Base-by-base conservation (phyloP, 225 moss, liverwort and hornwort genomes). In the Polytrichum commune region DNA sequence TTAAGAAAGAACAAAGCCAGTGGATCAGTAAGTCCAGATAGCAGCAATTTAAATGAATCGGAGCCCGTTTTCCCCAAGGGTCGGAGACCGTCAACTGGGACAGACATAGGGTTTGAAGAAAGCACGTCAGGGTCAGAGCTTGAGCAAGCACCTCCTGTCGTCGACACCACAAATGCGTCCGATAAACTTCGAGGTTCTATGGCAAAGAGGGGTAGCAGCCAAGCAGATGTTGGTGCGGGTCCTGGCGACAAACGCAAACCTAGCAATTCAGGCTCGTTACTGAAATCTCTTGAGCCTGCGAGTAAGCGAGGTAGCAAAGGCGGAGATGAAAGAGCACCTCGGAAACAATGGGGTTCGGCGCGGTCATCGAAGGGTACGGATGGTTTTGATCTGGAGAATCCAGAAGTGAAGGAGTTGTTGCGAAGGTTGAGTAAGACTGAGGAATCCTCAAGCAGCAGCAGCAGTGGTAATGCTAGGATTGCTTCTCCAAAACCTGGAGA, bases 401-500 rank as follows among this genome's bases (percentile, higher is more conserved):
- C 77, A 5, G 85, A 89, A 58, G 79, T 75, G 1, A 86, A 75
- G 74, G 83, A 87, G n/a, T 35, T 79, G 72, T 58, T 84, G 74
- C 87, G 71, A 54, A 82, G 85, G 66, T 62, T 84, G 22, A 78
- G 81, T 71, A 79, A 84, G 62, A 81, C 62, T 9, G 82, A 91
- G 64, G 89, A 85, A 68, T 77, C 75, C 23, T 85, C 83, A 19
- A 85, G 78, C 60, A 85, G 82, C 54, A 86, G 81, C 65, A 76
- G 72, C 4, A 65, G 54, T 66, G 32, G 53, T 30, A 69, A 77
- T 64, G 74, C 81, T 1, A 86, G 76, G 22, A 77, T 60, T 55
- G 72, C 78, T 80, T 88, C 87, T 78, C 86, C 90, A 55, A 81
- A 85, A 69, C 79, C 82, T 66, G 73, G 68, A 65, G 80, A 83